Conservation (phyloP, 2,329 filamentous ascomycete genomes). For the Arthrinium puccinioides region DNA sequence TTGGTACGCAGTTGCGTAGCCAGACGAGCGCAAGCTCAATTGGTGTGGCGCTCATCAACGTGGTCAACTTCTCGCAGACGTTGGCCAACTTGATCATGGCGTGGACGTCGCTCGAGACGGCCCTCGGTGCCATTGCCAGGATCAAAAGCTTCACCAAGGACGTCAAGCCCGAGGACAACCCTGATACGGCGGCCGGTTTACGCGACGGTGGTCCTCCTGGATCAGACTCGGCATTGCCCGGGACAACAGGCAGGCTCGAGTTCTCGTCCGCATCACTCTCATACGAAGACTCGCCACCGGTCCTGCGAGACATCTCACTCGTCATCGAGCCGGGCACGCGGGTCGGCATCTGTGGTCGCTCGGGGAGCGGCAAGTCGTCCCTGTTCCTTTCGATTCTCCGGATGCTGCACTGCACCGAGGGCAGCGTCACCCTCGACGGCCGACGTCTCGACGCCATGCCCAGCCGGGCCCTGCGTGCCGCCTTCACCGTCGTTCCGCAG, state of each 20-base stretch:
- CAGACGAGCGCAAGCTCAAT: too few relatives aligned
- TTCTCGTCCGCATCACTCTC: constrained; percentile 3
- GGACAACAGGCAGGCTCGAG: not conserved
- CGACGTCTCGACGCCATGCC: constrained; percentile 24
- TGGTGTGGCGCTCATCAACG: constrained; percentile 5
- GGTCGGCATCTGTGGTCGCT: constrained; percentile 43
- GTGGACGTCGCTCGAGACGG: constrained; percentile 6
- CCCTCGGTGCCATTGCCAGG: constrained; percentile 4
- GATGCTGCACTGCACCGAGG: constrained; percentile 32
- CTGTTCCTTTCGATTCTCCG: constrained; percentile 35
- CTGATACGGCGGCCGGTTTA: too few relatives aligned
- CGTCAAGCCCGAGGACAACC: not conserved
- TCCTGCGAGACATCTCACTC: constrained; percentile 14
- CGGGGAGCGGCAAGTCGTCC: constrained; percentile 41
- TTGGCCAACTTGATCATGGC: constrained; percentile 4
- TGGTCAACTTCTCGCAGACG: constrained; percentile 5
- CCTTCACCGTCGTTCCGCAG: not conserved
- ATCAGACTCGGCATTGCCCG: constrained; percentile 1
- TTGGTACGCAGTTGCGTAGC: too few relatives aligned
- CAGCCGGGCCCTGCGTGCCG: not conserved
- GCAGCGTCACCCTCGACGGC: constrained; percentile 32
- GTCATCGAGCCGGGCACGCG: constrained; percentile 33
- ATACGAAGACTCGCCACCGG: constrained; percentile 2
- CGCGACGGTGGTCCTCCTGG: not conserved
- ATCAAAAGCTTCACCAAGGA: constrained; percentile 6